Percentiles rank a stretch among this genome's conserved stretches.
Conservation (phyloP, 2,329 filamentous ascomycete species). For the Westerdykella ornata region DNA sequence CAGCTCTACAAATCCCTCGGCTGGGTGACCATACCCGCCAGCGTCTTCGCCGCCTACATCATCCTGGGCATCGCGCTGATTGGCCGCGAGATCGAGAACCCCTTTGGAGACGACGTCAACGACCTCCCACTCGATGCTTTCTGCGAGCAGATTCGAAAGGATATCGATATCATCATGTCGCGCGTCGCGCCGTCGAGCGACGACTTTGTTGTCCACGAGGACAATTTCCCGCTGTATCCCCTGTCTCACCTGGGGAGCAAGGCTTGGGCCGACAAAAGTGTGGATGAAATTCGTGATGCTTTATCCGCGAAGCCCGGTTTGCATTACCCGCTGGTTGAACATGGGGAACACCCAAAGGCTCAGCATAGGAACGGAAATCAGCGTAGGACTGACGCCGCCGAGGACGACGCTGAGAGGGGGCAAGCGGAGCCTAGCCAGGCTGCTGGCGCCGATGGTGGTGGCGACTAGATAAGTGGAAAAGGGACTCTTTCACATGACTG, state of each 20-base stretch:
- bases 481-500: too few species aligned
- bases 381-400: too few species aligned
- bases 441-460: too few species aligned
- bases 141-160: slow-evolving; percentile 66
- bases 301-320: slow-evolving; percentile 34
- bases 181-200: slow-evolving; percentile 46
- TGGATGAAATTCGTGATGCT: slow-evolving; percentile 41
- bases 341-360: slow-evolving; percentile 5
- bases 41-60: slow-evolving; percentile 64
- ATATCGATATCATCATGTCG: slow-evolving; percentile 67
- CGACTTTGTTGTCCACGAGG: slow-evolving; percentile 46
- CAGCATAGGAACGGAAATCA: too few species aligned
- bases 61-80: slow-evolving; percentile 68
- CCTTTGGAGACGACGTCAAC: slow-evolving; percentile 73
- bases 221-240: slow-evolving; percentile 54
- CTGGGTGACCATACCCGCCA: slow-evolving; percentile 72
- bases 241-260: slow-evolving; percentile 41
- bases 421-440: too few species aligned
- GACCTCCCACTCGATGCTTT: slow-evolving; percentile 57
- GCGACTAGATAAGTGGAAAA: too few species aligned
- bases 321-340: too few species aligned
- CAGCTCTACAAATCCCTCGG: slow-evolving; percentile 59
- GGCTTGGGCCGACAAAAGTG: slow-evolving; percentile 32
- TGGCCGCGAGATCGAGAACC: slow-evolving; percentile 73
- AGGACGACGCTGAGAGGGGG: too few species aligned